Percentiles rank a stretch among this genome's conserved stretches.
Evolutionary conservation across 108 stramenopile genomes (phyloP).

Genomic region (Mayamaea pseudoterrestris): DNA sequence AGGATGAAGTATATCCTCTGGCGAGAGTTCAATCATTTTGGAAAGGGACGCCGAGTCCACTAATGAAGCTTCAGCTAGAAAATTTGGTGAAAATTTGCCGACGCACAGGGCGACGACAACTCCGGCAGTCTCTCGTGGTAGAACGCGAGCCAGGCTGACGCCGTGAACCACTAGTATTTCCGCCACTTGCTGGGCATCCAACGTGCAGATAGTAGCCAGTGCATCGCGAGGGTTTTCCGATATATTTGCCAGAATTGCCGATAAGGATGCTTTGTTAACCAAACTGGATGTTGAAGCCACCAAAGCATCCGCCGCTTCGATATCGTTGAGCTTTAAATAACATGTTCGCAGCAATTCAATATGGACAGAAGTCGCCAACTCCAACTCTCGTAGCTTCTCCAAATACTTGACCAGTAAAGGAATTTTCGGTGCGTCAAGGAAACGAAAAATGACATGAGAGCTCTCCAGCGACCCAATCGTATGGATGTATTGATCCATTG

Average conservation of each 20-base stretch:
- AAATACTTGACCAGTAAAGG: constrained; percentile 78
- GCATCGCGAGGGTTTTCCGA: constrained; percentile 56
- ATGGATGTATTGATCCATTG: constrained; percentile 87
- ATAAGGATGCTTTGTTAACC: constrained; percentile 27
- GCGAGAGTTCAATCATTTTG: constrained; percentile 25
- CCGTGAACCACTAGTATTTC: constrained; percentile 62
- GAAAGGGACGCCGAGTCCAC: constrained; percentile 18
- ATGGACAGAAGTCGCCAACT: constrained; percentile 57
- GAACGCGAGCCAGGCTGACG: constrained; percentile 45
- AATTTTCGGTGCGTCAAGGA: constrained; percentile 85
- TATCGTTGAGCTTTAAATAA: constrained; percentile 70
- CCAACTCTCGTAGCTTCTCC: constrained; percentile 51
- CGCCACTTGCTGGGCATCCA: constrained; percentile 62
- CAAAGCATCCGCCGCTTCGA: constrained; percentile 62
- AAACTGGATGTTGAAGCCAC: constrained; percentile 33
- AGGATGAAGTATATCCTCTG: constrained; percentile 21
- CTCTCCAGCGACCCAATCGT: constrained; percentile 92
- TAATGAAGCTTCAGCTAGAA: constrained; percentile 38
- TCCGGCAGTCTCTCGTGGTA: constrained; percentile 74
- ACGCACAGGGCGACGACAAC: constrained; percentile 74
- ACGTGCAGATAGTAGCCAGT: constrained; percentile 64
- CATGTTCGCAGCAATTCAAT: constrained; percentile 69
- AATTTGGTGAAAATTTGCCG: constrained; percentile 59
- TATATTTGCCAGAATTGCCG: constrained; percentile 44
- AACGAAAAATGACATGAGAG: constrained; percentile 89